A percentile compares a stretch with the other conserved stretches of the same genome.
Conservation (phyloP, 1,284 basidiomycete species). For the Cryptococcus sp. region DNA sequence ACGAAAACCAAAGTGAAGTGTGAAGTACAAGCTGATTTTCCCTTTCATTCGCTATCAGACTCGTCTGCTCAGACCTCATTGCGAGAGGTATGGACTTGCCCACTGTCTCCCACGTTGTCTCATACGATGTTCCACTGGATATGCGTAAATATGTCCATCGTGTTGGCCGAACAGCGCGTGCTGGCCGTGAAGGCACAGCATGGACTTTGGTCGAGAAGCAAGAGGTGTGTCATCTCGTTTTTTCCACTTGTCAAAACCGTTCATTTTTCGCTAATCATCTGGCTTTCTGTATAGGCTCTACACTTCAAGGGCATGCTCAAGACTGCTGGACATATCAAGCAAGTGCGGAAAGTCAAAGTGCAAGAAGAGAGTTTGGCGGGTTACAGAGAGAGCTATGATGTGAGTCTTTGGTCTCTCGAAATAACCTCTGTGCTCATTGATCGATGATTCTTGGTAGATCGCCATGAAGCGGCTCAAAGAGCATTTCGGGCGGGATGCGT, state of each 20-base stretch:
- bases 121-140: conserved; percentile 93
- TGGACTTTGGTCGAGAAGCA: conserved; percentile 97
- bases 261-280: background rate
- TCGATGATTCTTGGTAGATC: conserved; percentile 18
- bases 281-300: conserved; percentile 62
- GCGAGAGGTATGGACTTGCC: conserved; percentile 96
- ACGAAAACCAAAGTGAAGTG: background rate
- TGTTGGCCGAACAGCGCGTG: conserved; percentile 90
- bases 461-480: conserved; percentile 38
- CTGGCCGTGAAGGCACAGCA: conserved; percentile 79
- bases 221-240: conserved; percentile 62
- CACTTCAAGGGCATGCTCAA: conserved; percentile 86
- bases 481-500: conserved; percentile 24
- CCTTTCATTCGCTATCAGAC: conserved; percentile 58
- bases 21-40: background rate
- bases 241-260: background rate
- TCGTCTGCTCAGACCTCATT: conserved; percentile 93
- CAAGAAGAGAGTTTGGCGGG: conserved; percentile 63
- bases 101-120: conserved; percentile 86
- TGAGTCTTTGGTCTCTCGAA: conserved; percentile 28
- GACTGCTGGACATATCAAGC: conserved; percentile 69
- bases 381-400: conserved; percentile 65
- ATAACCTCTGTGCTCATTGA: background rate
- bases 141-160: conserved; percentile 97
- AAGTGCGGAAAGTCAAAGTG: conserved; percentile 72